Evolutionary conservation across 2,329 filamentous ascomycete genomes (phyloP).

Genomic region (Botrytis squamosa): DNA sequence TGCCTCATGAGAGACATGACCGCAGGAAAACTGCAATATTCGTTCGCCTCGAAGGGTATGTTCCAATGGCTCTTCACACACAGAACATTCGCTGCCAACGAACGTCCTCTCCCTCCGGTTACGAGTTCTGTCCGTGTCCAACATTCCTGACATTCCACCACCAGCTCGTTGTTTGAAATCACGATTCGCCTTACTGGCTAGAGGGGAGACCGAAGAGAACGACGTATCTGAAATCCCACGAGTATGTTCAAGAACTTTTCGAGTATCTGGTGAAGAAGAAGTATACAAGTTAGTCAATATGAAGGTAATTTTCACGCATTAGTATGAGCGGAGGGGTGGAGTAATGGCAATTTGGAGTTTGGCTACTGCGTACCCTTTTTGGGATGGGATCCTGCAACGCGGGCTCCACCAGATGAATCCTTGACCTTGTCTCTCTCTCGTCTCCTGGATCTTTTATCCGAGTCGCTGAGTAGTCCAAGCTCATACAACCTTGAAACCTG

Average conservation of each 20-base stretch:
- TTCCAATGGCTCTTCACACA: slow-evolving; percentile 94
- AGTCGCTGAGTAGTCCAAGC: slow-evolving; percentile 36
- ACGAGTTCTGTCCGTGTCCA: slow-evolving; percentile 74
- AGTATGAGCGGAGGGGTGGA: slow-evolving; percentile 26
- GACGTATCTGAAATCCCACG: slow-evolving; percentile 21
- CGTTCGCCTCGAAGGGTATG: slow-evolving; percentile 92
- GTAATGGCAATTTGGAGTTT: slow-evolving; percentile 28
- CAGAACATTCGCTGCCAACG: slow-evolving; percentile 89
- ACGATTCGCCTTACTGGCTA: slow-evolving; percentile 26
- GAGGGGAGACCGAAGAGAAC: slow-evolving; percentile 21
- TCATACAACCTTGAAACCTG: slow-evolving; percentile 38
- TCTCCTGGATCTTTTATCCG: slow-evolving; percentile 36
- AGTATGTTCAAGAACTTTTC: slow-evolving; percentile 20
- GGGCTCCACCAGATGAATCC: slow-evolving; percentile 33
- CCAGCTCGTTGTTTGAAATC: slow-evolving; percentile 35
- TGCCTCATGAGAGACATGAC: slow-evolving; percentile 96
- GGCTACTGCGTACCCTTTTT: slow-evolving; percentile 35
- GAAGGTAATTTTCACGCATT: slow-evolving; percentile 16
- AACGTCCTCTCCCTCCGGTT: slow-evolving; percentile 89
- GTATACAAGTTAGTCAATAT: slow-evolving; percentile 24
- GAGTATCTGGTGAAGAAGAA: slow-evolving; percentile 22
- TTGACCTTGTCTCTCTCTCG: slow-evolving; percentile 34
- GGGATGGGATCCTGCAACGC: slow-evolving; percentile 36
- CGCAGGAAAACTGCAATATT: slow-evolving; percentile 92
- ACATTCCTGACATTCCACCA: slow-evolving; percentile 57